A percentile compares a stretch with the other conserved stretches of the same genome.
These are phyloP conservation scores for Capsella rubella DNA, from an alignment of 441 rosid species.

Conservation along the genomic window DNA sequence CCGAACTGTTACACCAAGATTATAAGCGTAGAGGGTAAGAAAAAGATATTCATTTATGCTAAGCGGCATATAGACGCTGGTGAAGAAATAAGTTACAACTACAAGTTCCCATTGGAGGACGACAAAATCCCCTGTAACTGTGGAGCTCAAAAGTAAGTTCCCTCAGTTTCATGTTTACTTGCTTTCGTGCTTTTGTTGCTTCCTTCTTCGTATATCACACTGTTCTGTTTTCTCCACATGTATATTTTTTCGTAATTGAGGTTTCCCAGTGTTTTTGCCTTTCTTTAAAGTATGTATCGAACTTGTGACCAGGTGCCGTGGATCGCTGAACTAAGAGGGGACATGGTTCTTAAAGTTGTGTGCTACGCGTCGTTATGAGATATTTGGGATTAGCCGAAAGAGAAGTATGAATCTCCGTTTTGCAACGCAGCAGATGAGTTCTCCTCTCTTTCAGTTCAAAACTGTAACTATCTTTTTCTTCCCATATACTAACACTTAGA, in stretches of 20 bases:
- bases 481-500: slow-evolving; percentile 36
- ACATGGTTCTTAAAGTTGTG: slow-evolving; percentile 26
- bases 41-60: slow-evolving; percentile 94
- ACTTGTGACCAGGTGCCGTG: slow-evolving; percentile 77
- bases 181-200: slow-evolving; percentile 11
- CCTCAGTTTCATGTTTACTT: slow-evolving; percentile 15
- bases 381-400: slow-evolving; percentile 6
- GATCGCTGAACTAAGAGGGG: slow-evolving; percentile 80
- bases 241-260: no score
- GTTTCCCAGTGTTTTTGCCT: background rate
- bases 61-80: slow-evolving; percentile 87
- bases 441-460: slow-evolving; percentile 36
- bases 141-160: slow-evolving; percentile 86
- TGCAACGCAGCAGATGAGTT: slow-evolving; percentile 43
- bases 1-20: slow-evolving; percentile 99
- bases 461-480: slow-evolving; percentile 33
- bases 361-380: no score
- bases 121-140: slow-evolving; percentile 98
- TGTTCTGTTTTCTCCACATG: background rate
- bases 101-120: slow-evolving; percentile 97
- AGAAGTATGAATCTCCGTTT: slow-evolving; percentile 29
- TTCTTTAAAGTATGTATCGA: slow-evolving; percentile 19
- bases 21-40: slow-evolving; percentile 92
- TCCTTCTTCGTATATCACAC: background rate
- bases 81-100: slow-evolving; percentile 97